Percentiles rank a stretch among this genome's conserved stretches.
Evolutionary conservation across 1,284 basidiomycete species (phyloP).

Genomic region (Sanghuangporus baumii): DNA sequence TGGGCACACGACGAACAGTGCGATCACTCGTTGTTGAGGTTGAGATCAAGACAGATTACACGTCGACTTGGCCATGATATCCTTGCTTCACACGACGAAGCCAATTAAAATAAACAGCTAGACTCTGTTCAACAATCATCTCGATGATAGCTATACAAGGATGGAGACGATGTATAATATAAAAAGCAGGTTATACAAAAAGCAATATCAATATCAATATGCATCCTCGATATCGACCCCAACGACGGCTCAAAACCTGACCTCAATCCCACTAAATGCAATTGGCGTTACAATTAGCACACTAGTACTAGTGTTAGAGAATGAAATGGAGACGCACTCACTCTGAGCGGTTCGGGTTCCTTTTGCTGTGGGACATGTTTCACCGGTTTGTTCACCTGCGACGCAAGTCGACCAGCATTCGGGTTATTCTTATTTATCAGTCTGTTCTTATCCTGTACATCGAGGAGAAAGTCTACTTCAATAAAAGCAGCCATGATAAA

Average conservation of each 20-base stretch:
- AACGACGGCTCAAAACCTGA: too few species aligned
- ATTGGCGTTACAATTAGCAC: neutral
- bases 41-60: neutral
- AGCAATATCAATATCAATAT: too few species aligned
- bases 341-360: slow-evolving; percentile 2
- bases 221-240: too few species aligned
- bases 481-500: neutral
- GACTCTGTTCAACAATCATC: neutral
- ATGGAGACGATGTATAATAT: too few species aligned
- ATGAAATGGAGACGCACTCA: slow-evolving; percentile 7
- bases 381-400: slow-evolving; percentile 14
- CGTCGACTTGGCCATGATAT: neutral
- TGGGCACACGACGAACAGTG: neutral
- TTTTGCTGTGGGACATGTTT: neutral
- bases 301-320: neutral
- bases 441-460: slow-evolving; percentile 7
- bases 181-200: too few species aligned
- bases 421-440: slow-evolving; percentile 15
- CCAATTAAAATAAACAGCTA: neutral
- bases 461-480: neutral
- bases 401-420: slow-evolving; percentile 9
- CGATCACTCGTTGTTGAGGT: slow-evolving; percentile 8
- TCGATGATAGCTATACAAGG: neutral
- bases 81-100: neutral
- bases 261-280: slow-evolving; percentile 10